Evolutionary conservation across 441 rosid species (phyloP).

Genomic region (Erysimum pusillum): DNA sequence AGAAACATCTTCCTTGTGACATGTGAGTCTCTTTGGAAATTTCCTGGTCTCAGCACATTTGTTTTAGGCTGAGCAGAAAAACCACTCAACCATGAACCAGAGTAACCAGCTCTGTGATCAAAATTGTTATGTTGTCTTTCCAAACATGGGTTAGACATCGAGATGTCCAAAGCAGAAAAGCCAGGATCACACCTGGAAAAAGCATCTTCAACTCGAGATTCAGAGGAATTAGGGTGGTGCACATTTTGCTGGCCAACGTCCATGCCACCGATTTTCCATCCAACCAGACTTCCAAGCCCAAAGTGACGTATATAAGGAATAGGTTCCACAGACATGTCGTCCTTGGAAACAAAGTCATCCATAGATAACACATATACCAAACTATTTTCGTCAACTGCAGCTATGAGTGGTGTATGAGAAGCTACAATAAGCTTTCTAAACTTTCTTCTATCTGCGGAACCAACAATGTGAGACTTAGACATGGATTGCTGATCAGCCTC

Average conservation of each 20-base stretch:
- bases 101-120: conserved; percentile 47
- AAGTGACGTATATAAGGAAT: conserved; percentile 62
- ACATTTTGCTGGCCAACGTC: conserved; percentile 68
- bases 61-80: conserved; percentile 61
- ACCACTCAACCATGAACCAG: conserved; percentile 59
- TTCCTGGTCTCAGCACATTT: conserved; percentile 46
- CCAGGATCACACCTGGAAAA: conserved; percentile 47
- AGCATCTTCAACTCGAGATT: conserved; percentile 41
- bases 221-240: conserved; percentile 41
- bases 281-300: conserved; percentile 73
- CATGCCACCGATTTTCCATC: conserved; percentile 80
- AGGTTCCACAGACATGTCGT: conserved; percentile 51
- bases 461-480: conserved; percentile 46
- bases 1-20: conserved; percentile 68
- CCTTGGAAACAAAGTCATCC: conserved; percentile 62
- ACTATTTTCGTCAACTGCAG: conserved; percentile 84
- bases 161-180: conserved; percentile 44
- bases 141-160: conserved; percentile 46
- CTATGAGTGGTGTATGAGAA: conserved; percentile 77
- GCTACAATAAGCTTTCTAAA: conserved; percentile 82
- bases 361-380: conserved; percentile 66
- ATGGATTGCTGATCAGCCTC: conserved; percentile 50
- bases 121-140: conserved; percentile 46
- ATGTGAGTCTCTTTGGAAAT: conserved; percentile 50
- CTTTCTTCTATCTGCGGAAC: conserved; percentile 54